A percentile compares a stretch with the other conserved stretches of the same genome.
Evolutionary conservation across 441 rosid species (phyloP).

Genomic region (Populus trichocarpa): DNA sequence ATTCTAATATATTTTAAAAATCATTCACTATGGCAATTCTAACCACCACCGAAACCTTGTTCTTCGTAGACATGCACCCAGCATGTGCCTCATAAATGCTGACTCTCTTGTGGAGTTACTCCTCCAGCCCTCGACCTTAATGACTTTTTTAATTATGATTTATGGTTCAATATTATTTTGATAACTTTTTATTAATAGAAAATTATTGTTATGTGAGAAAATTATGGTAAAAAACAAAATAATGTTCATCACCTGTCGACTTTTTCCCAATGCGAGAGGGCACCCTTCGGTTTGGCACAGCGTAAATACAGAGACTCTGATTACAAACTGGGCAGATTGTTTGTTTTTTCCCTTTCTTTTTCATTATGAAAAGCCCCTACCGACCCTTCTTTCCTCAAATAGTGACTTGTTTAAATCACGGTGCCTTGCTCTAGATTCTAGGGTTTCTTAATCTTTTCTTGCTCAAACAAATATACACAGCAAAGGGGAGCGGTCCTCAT

Average conservation of each 20-base stretch:
- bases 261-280: not conserved
- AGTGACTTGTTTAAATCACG: not conserved
- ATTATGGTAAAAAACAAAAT: too few relatives aligned
- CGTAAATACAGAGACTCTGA: not conserved
- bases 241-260: not conserved
- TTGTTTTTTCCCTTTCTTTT: not conserved
- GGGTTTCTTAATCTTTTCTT: conserved; percentile 58
- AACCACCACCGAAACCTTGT: too few relatives aligned
- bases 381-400: not conserved
- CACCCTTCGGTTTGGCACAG: not conserved
- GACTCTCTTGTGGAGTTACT: not conserved
- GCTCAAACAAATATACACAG: conserved; percentile 9
- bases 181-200: not conserved
- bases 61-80: not conserved
- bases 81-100: not conserved
- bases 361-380: not conserved
- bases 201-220: not conserved
- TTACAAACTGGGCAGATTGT: not conserved
- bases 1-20: too few relatives aligned
- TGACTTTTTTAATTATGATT: not conserved
- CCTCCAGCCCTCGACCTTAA: not conserved
- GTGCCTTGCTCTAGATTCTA: conserved; percentile 27
- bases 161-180: not conserved
- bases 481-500: conserved; percentile 32
- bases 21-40: too few relatives aligned